Base-by-base conservation (phyloP, 768 basidiomycete species). In the Mycena amicta region DNA sequence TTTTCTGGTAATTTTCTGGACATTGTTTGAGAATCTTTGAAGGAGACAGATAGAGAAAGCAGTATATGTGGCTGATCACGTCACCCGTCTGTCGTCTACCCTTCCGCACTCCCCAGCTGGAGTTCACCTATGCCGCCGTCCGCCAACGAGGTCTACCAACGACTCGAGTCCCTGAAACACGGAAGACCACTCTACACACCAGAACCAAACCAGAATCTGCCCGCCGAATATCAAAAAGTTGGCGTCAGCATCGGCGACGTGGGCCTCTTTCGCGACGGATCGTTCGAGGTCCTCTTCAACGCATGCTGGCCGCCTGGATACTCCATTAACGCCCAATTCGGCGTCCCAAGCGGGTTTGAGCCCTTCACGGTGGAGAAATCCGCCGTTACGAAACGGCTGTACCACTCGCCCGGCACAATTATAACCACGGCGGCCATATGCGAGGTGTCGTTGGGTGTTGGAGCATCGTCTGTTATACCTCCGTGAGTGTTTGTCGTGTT, bases 241-340 rank as follows among this genome's bases (percentile, higher is more conserved):
- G 47, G 47, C 13, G 26, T 28, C 12, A 25, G 47, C 12, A 49
- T 49, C 47, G 47, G 47, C 25, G 47, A 49, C n/a, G 50, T 60
- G 4, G 59, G 59, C 1, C 28, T 60, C 28, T 56, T 26, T 30
- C 30, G 25, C 43, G 43, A 23, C 22, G 43, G 43, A 8, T 51
- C 59, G 5, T 60, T 60, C 45, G 59, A 60, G 3, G 23, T 52
- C 29, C 47, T 60, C 22, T 60, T 60, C 50, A 60, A 60, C 23
- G 33, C 59, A 6, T 55, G 50, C 43, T 27, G n/a, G 30, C 50
- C 59, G 0, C 16, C 50, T 4, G 39, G 31, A 5, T 11, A 55
- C 39, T 27, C 53, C 5, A 56, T 60, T 20, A 60, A 60, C 45
- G 16, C 23, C 0, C 50, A 51, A 13, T 27, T 27, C 11, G 53